A percentile compares a stretch with the other conserved stretches of the same genome.
Evolutionary conservation across 352 stramenopile species (phyloP).

Genomic region (Stramenopiles sp.): DNA sequence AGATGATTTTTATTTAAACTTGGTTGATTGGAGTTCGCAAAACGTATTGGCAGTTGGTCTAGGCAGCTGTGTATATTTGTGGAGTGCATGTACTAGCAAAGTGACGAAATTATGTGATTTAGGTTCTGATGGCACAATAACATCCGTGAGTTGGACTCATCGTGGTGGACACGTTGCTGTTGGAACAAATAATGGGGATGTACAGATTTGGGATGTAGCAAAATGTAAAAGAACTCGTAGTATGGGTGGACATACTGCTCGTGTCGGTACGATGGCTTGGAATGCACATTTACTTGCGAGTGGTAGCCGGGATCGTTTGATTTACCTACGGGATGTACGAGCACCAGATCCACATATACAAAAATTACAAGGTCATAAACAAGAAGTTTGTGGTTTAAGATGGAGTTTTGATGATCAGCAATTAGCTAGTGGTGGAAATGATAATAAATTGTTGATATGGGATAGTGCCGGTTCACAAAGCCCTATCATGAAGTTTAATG

Average conservation of each 20-base stretch:
- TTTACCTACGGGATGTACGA: conserved; percentile 73
- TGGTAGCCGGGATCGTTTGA: conserved; percentile 73
- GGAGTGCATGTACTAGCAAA: conserved; percentile 70
- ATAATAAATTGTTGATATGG: conserved; percentile 96
- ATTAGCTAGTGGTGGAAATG: conserved; percentile 78
- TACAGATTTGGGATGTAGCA: conserved; percentile 81
- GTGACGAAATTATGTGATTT: conserved; percentile 76
- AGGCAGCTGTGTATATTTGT: conserved; percentile 76
- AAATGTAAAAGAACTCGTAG: conserved; percentile 59
- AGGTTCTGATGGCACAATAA: conserved; percentile 49
- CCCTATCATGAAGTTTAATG: conserved; percentile 65
- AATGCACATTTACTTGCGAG: conserved; percentile 64
- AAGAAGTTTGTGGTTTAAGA: conserved; percentile 82
- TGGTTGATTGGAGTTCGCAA: conserved; percentile 83
- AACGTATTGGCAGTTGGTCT: conserved; percentile 87
- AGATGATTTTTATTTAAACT: conserved; percentile 95
- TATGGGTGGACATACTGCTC: conserved; percentile 64
- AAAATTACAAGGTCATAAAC: conserved; percentile 30
- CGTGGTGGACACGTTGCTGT: conserved; percentile 69
- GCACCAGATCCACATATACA: conserved; percentile 23
- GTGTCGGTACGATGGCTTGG: conserved; percentile 79
- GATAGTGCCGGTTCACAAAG: conserved; percentile 31
- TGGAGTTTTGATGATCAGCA: conserved; percentile 80
- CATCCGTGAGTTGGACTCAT: conserved; percentile 77
- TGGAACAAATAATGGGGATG: conserved; percentile 71